Conservation (phyloP, 2,329 filamentous ascomycete genomes). For the Aspergillus persii region DNA sequence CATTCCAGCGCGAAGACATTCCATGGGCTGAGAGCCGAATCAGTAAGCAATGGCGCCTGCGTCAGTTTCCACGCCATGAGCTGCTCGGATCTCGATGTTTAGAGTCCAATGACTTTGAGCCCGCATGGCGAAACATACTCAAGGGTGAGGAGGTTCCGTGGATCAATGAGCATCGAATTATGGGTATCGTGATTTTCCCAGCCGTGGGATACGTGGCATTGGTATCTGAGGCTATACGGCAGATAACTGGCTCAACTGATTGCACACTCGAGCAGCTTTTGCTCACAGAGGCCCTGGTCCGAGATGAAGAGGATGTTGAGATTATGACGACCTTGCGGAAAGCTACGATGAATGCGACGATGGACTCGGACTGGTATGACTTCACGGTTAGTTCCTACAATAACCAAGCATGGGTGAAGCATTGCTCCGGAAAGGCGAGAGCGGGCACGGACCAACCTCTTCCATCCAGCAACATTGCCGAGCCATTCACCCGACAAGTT, state of each 20-base stretch:
- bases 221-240: constrained; percentile 7
- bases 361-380: constrained; percentile 12
- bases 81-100: constrained; percentile 21
- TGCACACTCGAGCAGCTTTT: constrained; percentile 1
- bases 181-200: constrained; percentile 7
- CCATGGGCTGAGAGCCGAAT: constrained; percentile 39
- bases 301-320: background rate
- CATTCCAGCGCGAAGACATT: constrained; percentile 40
- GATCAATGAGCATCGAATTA: constrained; percentile 11
- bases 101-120: constrained; percentile 22
- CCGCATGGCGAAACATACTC: constrained; percentile 48
- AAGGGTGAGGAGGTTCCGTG: constrained; percentile 12
- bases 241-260: constrained; percentile 2
- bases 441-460: background rate
- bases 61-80: constrained; percentile 21
- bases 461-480: background rate
- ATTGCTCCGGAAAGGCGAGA: constrained; percentile 7
- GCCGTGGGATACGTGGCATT: constrained; percentile 11
- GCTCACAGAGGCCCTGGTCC: background rate
- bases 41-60: constrained; percentile 24
- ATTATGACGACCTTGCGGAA: constrained; percentile 4
- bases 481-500: constrained; percentile 2
- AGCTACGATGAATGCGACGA: background rate
- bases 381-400: constrained; percentile 8
- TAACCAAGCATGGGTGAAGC: constrained; percentile 7